Evolutionary conservation across 768 basidiomycete species (phyloP), one percentile per base, ranked within the genome.

Genomic region (Suillus placidus): DNA sequence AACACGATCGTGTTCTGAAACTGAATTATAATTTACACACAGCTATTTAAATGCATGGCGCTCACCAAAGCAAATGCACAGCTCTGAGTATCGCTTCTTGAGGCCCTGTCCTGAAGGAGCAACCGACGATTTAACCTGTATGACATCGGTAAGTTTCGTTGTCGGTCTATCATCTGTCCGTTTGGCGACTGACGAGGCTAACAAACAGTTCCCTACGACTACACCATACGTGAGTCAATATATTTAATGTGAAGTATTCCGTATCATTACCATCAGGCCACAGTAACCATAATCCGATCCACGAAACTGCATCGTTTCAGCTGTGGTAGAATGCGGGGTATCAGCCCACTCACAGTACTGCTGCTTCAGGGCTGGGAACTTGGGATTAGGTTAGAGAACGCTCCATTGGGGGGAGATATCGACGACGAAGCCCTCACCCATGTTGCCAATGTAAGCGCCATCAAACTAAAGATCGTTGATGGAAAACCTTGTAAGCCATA

Each of bases 171-270:
- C 13, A 37, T 37, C 12, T 23, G n/a, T 35, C 35, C 6, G 13
- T 57, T 23, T 37, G 55, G n/a, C 55, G 16, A 57, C 55, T 57
- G 14, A 57, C 55, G 55, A 57, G 35, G n/a, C 14, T 23, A 57
- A 23, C 6, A 57, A 37, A 7, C n/a, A 8, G 7, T 8, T 57
- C 35, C 55, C 55, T 9, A 57, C 55, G 14, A 57, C 55, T 57
- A n/a, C 13, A 23, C n/a, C 3, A 56, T 56, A 35, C 10, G 13
- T 56, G 12, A 4, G 55, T 37, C 7, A 56, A n/a, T 37, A 56
- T 37, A 23, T 56, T 37, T 14, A n/a, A n/a, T n/a, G 9, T 13
- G 54, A 14, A 35, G 3, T 23, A 23, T 56, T 35, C 34, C 12
- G 13, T 56, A 56, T n/a, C 34, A 13, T 56, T 56, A 56, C 55